Evolutionary conservation across 2,329 filamentous ascomycete species (phyloP).

Genomic region (Cryphonectria carpinicola): DNA sequence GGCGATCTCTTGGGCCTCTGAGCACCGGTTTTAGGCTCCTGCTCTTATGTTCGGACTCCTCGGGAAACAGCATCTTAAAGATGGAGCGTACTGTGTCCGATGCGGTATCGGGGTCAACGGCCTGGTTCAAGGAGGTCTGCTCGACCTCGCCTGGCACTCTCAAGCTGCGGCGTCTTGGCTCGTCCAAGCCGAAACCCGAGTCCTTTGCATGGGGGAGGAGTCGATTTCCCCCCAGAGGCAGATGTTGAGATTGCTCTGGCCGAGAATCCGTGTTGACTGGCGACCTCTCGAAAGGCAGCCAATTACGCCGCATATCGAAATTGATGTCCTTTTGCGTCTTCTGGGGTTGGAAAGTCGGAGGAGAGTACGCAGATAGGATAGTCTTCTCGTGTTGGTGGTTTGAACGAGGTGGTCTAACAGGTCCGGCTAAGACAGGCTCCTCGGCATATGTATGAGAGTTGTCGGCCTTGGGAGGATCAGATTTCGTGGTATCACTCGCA

Average conservation of each 20-base stretch:
- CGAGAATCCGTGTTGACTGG: neutral
- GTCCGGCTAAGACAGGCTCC: neutral
- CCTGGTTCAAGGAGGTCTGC: neutral
- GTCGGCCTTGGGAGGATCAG: neutral
- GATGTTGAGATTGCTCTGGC: neutral
- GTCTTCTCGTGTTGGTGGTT: neutral
- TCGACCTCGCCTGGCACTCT: neutral
- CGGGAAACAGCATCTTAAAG: constrained; percentile 19
- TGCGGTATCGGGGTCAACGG: neutral
- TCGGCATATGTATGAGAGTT: neutral
- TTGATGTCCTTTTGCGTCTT: neutral
- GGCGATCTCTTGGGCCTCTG: neutral
- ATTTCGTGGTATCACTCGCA: neutral
- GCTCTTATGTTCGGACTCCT: constrained; percentile 1
- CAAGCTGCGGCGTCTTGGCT: neutral
- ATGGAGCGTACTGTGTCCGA: constrained; percentile 17
- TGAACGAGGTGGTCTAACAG: neutral
- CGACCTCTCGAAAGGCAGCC: neutral
- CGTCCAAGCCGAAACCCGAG: neutral
- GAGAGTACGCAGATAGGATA: neutral
- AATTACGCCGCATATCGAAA: constrained; percentile 1
- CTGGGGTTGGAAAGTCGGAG: neutral
- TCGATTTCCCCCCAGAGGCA: neutral
- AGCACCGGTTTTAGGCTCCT: neutral
- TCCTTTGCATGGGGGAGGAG: neutral